These are phyloP conservation scores for Thielaviopsis euricoi DNA, from an alignment of 2,329 filamentous ascomycete species.

Conservation along the genomic window DNA sequence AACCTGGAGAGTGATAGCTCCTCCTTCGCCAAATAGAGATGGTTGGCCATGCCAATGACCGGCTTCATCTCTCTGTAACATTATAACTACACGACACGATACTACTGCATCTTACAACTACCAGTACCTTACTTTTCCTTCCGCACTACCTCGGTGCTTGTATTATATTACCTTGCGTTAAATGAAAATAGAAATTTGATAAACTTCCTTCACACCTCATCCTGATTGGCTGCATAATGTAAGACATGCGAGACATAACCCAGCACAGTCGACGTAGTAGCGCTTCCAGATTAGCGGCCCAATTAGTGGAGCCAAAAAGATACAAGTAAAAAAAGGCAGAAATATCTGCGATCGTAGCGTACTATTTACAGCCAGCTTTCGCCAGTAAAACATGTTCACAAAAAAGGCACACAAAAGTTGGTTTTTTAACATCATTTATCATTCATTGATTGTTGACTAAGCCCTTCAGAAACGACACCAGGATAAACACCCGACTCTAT, in stretches of 20 bases:
- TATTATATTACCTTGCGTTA: neutral
- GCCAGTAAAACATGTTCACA: neutral
- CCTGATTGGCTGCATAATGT: no score
- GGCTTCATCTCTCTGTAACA: conserved; percentile 1
- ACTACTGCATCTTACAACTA: neutral
- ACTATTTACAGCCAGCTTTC: neutral
- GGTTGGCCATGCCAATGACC: neutral
- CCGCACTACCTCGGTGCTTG: neutral
- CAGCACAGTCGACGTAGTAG: no score
- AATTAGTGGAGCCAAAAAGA: no score
- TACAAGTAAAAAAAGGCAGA: no score
- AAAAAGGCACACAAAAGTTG: neutral
- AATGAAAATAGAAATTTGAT: no score
- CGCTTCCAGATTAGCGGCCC: no score
- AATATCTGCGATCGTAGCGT: no score
- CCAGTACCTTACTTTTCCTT: no score
- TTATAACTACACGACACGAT: neutral
- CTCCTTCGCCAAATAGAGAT: neutral
- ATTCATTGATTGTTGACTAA: conserved; percentile 10
- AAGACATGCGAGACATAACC: neutral
- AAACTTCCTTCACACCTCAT: no score
- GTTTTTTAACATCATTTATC: conserved; percentile 10
- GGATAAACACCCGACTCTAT: conserved; percentile 2
- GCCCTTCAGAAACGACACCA: conserved; percentile 1
- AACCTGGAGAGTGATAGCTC: neutral